Base-by-base conservation (phyloP, 2,329 filamentous ascomycete genomes). In the Sporothrix dimorphospora region DNA sequence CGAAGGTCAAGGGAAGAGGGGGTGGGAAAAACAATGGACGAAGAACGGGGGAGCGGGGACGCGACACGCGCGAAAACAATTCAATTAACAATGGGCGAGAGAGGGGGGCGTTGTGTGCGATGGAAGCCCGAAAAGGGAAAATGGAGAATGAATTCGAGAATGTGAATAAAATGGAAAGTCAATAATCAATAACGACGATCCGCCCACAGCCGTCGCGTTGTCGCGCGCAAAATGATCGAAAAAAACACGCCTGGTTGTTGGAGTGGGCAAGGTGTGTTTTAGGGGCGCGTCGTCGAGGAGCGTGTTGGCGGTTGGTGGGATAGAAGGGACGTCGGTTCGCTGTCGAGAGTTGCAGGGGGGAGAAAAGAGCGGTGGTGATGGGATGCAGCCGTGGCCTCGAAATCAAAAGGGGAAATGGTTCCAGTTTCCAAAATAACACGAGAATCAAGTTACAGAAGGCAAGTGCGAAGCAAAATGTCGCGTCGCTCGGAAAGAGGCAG, bases 401-500 rank as follows among this genome's bases (percentile, higher is more conserved):
- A 70, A 68, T 68, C 51, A 74, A 49, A 59, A 71, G 34, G 65
- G 45, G 65, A 67, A 67, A 27, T 65, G 59, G 38, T 45, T 63
- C 38, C 59, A 63, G 34, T 63, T 63, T 42, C 38, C 38, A 42
- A 63, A 65, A 63, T 45, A 45, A 63, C 59, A 63, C 59, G 59
- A 63, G n/a, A 63, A 63, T 45, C 66, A 65, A 57, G 63, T 40
- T 63, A 70, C 30, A 72, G 51, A 74, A 57, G 55, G 68, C 45
- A 57, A 34, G 57, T 66, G 59, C 66, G 19, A 70, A 59, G 47
- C 70, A 71, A 73, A 72, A 67, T 75, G 74, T 75, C 74, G 74
- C 74, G 74, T 75, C 74, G 69, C 72, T 73, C n/a, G 24, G 21
- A 65, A 45, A 24, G 67, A 55, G 71, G 73, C 55, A 74, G 69